A percentile compares a stretch with the other conserved stretches of the same genome.
Conservation (phyloP, 176 grass and related monocot species). For the Leersia perrieri region DNA sequence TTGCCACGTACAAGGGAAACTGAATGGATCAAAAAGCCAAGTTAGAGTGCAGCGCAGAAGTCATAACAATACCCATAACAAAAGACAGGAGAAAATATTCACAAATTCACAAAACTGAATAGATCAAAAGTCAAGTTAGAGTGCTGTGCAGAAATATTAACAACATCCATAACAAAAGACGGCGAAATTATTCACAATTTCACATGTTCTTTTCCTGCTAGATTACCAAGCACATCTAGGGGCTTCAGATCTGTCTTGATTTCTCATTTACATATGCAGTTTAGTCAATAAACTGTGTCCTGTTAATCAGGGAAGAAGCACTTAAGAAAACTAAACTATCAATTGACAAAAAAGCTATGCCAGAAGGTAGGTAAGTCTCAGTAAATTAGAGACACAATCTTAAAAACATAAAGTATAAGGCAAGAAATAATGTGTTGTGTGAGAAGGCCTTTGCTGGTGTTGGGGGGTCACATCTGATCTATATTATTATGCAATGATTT, state of each 20-base stretch:
- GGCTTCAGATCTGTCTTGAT: background rate
- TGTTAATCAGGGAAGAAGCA: background rate
- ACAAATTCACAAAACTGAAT: too few species aligned
- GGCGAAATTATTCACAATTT: background rate
- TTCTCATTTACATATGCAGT: background rate
- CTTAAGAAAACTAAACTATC: background rate
- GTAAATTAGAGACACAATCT: background rate
- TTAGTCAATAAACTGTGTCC: background rate
- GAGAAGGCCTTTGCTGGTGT: background rate
- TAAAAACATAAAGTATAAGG: background rate
- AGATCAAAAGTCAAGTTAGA: background rate
- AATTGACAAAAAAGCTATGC: background rate
- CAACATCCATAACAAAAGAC: background rate
- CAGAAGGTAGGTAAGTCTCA: background rate
- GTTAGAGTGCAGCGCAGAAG: background rate
- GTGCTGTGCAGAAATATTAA: background rate
- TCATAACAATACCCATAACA: background rate
- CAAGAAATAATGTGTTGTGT: background rate
- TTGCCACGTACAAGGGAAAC: conserved; percentile 87
- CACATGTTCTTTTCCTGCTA: background rate
- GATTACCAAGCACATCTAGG: background rate
- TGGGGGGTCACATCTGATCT: background rate
- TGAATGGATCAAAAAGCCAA: conserved; percentile 13
- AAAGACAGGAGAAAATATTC: background rate
- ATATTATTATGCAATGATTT: conserved; percentile 4